These are phyloP conservation scores for Colletotrichum kahawae DNA, from an alignment of 2,329 filamentous ascomycete genomes.

Conservation along the genomic window DNA sequence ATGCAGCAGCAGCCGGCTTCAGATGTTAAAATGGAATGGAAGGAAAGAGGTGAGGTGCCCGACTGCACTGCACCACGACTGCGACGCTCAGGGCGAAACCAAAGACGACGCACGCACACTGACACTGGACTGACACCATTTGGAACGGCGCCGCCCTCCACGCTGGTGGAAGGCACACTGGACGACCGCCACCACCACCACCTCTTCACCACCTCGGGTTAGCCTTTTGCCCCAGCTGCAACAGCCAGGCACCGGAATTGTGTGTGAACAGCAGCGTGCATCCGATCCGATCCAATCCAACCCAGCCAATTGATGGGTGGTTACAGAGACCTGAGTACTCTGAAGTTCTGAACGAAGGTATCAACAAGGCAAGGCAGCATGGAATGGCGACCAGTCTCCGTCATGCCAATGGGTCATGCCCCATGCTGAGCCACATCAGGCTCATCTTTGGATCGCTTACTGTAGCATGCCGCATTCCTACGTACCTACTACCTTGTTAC, in stretches of 20 bases:
- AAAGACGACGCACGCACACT: neutral
- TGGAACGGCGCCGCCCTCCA: neutral
- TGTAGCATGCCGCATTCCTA: neutral
- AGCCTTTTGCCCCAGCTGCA: neutral
- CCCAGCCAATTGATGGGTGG: neutral
- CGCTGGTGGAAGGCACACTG: neutral
- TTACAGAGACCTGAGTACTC: neutral
- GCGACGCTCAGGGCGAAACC: neutral
- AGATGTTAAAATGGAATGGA: neutral
- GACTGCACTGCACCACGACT: neutral
- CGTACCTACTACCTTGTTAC: neutral
- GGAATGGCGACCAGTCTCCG: neutral
- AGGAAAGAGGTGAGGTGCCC: neutral
- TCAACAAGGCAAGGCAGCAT: neutral
- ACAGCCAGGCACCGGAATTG: neutral
- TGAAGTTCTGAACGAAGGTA: neutral
- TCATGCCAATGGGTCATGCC: neutral
- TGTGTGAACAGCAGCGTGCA: neutral
- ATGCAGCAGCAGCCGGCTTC: neutral
- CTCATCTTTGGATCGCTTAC: neutral
- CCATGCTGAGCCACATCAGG: neutral
- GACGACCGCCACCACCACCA: neutral
- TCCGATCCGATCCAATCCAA: neutral
- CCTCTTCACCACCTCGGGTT: neutral
- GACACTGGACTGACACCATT: neutral